A percentile compares a stretch with the other conserved stretches of the same genome.
These are phyloP conservation scores for Diaporthe sp. DNA, from an alignment of 2,329 filamentous ascomycete species.

Conservation along the genomic window DNA sequence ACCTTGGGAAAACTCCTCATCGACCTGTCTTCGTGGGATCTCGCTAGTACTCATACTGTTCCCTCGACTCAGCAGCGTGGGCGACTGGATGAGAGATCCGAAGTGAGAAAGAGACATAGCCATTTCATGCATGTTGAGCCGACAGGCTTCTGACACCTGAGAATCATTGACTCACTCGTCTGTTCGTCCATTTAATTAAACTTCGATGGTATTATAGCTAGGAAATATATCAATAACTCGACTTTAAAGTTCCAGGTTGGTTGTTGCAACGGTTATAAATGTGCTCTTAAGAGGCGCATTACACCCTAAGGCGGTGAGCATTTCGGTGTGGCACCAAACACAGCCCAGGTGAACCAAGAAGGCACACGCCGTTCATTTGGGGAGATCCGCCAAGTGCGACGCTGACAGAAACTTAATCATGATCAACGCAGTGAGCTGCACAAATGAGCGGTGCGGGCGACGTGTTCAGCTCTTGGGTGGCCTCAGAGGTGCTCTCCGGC, in stretches of 20 bases:
- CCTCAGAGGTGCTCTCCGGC: neutral
- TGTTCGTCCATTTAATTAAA: too few relatives aligned
- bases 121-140: too few relatives aligned
- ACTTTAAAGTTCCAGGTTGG: neutral
- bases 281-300: neutral
- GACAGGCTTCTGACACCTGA: too few relatives aligned
- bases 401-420: slow-evolving; percentile 10
- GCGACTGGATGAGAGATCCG: too few relatives aligned
- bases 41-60: too few relatives aligned
- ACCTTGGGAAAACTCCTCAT: too few relatives aligned
- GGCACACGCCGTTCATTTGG: neutral
- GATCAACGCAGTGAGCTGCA: neutral
- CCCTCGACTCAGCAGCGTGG: too few relatives aligned
- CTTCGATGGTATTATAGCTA: too few relatives aligned
- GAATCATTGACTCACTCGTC: too few relatives aligned
- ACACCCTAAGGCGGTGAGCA: neutral
- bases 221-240: neutral
- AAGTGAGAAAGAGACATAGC: too few relatives aligned
- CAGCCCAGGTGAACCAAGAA: slow-evolving; percentile 1
- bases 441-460: slow-evolving; percentile 1
- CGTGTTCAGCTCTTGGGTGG: slow-evolving; percentile 12
- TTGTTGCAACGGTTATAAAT: neutral
- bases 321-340: neutral
- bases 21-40: too few relatives aligned
- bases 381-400: slow-evolving; percentile 17